Conservation (phyloP, 1,284 basidiomycete species). For the Cutaneotrichosporon sp. region DNA sequence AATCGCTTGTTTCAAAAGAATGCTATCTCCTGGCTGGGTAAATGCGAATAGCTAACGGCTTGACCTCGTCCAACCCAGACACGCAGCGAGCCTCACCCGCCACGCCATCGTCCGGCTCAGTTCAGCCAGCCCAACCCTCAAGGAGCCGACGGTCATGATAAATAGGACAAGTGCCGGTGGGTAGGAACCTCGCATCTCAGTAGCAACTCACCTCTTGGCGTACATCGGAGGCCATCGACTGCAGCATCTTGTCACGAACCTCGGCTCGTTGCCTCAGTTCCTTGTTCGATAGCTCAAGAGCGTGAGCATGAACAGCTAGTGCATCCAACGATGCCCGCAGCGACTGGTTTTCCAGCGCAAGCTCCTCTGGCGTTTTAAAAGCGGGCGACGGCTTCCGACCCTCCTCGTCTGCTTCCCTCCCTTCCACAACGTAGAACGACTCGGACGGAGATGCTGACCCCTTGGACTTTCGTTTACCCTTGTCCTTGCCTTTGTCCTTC, state of each 20-base stretch:
- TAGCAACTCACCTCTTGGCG: conserved; percentile 34
- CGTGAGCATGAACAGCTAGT: conserved; percentile 38
- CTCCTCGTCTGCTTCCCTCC: neutral
- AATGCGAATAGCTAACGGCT: no score
- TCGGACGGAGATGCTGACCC: conserved; percentile 25
- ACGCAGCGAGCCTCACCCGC: no score
- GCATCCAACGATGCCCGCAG: conserved; percentile 44
- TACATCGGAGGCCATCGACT: conserved; percentile 38
- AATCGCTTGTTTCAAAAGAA: no score
- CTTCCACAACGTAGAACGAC: conserved; percentile 36
- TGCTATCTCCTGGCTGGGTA: no score
- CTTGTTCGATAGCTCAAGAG: conserved; percentile 33
- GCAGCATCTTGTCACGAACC: conserved; percentile 37
- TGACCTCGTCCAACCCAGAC: no score
- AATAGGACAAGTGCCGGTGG: no score
- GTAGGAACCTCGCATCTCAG: no score
- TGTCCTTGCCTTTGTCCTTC: neutral
- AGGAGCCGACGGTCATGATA: no score
- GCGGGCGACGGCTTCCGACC: conserved; percentile 7
- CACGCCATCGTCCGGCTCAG: no score
- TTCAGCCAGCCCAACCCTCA: no score
- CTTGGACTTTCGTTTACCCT: neutral
- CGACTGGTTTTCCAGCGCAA: conserved; percentile 44
- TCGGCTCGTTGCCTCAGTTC: conserved; percentile 26
- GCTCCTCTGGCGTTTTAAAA: conserved; percentile 47